Percentiles rank a stretch among this genome's conserved stretches.
Evolutionary conservation across 179 eudicot species (phyloP).

Genomic region (Silene coronaria): DNA sequence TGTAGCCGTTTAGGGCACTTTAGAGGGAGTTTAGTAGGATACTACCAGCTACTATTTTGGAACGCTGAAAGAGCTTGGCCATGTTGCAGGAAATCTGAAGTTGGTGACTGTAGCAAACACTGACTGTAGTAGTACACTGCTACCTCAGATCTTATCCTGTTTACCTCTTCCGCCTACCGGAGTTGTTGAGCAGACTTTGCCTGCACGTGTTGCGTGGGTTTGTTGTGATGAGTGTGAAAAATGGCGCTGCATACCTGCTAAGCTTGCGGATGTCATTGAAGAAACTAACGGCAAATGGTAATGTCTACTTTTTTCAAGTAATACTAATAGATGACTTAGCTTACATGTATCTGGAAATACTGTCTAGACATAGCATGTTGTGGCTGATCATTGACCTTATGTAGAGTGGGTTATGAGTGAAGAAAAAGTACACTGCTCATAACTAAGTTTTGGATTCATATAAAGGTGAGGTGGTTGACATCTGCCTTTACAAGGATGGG

Average conservation of each 20-base stretch:
- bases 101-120: constrained; percentile 28
- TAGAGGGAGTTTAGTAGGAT: background rate
- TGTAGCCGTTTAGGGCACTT: background rate
- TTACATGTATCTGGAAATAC: background rate
- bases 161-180: constrained; percentile 25
- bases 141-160: constrained; percentile 24
- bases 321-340: background rate
- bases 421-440: background rate
- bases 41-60: background rate
- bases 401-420: background rate
- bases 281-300: constrained; percentile 78
- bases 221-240: constrained; percentile 83
- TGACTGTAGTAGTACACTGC: constrained; percentile 25
- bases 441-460: background rate
- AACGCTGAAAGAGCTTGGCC: constrained; percentile 2
- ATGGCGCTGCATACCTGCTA: constrained; percentile 91
- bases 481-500: background rate
- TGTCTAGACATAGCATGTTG: background rate
- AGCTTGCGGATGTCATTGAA: constrained; percentile 78
- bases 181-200: constrained; percentile 26
- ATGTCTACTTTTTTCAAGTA: constrained; percentile 4
- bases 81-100: constrained; percentile 35
- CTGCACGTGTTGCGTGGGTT: constrained; percentile 79
- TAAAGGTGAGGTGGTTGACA: background rate
- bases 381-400: background rate